A percentile compares a stretch with the other conserved stretches of the same genome.
phyloP scores from a whole-genome alignment of 2,329 filamentous ascomycete genomes.

The Chaetomium globosum region DNA sequence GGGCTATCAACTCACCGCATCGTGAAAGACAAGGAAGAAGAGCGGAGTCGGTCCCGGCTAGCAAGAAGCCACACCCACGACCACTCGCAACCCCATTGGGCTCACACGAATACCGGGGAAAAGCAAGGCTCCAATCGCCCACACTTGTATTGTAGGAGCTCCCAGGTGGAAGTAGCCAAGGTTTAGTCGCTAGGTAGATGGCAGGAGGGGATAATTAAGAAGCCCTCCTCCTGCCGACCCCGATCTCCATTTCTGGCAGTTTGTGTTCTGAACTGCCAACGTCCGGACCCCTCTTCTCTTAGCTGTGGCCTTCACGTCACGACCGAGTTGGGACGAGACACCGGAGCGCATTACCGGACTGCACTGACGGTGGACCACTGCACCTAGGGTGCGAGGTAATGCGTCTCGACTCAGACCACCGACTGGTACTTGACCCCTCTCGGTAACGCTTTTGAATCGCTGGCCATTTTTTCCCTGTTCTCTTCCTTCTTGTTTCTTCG shows the following conservation, averaged over 20 bases:
- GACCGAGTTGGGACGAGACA: conserved; percentile 17
- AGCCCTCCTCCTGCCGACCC: conserved; percentile 9
- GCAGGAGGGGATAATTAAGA: conserved; percentile 12
- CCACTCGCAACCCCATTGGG: conserved; percentile 24
- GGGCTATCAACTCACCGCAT: conserved; percentile 19
- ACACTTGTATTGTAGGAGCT: neutral
- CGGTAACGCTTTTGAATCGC: neutral
- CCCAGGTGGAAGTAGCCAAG: neutral
- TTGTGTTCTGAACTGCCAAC: conserved; percentile 10
- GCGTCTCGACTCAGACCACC: neutral
- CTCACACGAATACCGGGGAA: conserved; percentile 20
- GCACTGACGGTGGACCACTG: conserved; percentile 5
- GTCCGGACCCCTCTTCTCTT: conserved; percentile 1
- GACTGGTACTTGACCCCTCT: neutral
- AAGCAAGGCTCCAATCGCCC: conserved; percentile 10
- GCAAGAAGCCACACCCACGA: conserved; percentile 5
- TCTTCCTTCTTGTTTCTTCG: neutral
- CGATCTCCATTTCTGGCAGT: conserved; percentile 17
- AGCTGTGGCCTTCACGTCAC: neutral
- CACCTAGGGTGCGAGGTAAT: neutral
- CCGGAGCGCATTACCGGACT: conserved; percentile 7
- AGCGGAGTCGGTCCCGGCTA: conserved; percentile 7
- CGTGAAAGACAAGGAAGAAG: conserved; percentile 17
- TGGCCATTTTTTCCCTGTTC: neutral
- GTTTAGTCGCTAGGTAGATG: neutral